phyloP scores from a whole-genome alignment of 441 rosid genomes.

The Pelargonium myrrhifolium region DNA sequence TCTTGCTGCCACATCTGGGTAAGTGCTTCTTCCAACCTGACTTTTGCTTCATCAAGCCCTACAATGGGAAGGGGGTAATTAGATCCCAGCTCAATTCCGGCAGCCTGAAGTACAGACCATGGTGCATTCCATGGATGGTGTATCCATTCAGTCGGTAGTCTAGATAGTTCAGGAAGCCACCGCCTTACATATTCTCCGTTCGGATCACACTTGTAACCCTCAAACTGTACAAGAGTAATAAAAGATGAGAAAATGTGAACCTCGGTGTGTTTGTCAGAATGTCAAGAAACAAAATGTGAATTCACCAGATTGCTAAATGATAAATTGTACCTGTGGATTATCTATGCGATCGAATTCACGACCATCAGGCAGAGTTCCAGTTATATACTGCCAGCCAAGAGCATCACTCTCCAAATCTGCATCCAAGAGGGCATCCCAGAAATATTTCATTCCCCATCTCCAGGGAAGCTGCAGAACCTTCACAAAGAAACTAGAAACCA shows the following conservation, averaged over 20 bases:
- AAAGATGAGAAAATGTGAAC: constrained; percentile 10
- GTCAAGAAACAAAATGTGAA: background rate
- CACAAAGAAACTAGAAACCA: constrained; percentile 95
- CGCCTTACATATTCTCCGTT: constrained; percentile 87
- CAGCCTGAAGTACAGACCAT: constrained; percentile 80
- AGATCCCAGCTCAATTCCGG: constrained; percentile 93
- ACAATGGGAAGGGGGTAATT: constrained; percentile 89
- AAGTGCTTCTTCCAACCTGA: constrained; percentile 76
- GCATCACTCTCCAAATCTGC: constrained; percentile 95
- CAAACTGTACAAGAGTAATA: constrained; percentile 40
- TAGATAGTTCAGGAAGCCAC: constrained; percentile 96
- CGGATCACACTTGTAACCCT: constrained; percentile 89
- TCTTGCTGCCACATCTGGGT: constrained; percentile 87
- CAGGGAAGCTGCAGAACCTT: constrained; percentile 94
- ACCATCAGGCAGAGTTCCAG: constrained; percentile 89
- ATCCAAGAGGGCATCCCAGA: constrained; percentile 96
- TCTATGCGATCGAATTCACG: constrained; percentile 85
- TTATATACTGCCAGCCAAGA: constrained; percentile 97
- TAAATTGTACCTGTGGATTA: constrained; percentile 66
- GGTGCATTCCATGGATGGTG: constrained; percentile 99
- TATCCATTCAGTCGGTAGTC: constrained; percentile 98
- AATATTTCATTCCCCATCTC: constrained; percentile 99
- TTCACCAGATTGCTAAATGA: background rate
- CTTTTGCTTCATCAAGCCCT: constrained; percentile 73
- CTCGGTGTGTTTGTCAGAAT: background rate